Conservation (phyloP, 768 basidiomycete species). For the Melanogaster broomeanus region DNA sequence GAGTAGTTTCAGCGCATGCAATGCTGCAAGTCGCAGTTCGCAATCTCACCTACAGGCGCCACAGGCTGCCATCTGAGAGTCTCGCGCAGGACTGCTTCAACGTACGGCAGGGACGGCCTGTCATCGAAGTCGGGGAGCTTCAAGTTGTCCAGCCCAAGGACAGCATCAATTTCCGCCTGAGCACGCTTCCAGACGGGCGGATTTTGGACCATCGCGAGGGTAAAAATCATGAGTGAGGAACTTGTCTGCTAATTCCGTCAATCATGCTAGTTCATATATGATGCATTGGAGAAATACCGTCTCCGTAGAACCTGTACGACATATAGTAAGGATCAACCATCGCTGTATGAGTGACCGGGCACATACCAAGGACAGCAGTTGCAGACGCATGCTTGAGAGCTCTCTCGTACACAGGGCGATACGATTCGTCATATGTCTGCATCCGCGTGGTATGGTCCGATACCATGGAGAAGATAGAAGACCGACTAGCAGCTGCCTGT, state of each 20-base stretch:
- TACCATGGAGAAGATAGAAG: slow-evolving; percentile 6
- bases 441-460: slow-evolving; percentile 11
- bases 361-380: slow-evolving; percentile 16
- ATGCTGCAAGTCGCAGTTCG: neutral
- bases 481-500: too few relatives aligned
- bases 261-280: too few relatives aligned
- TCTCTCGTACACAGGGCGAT: slow-evolving; percentile 8
- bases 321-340: too few relatives aligned
- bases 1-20: neutral
- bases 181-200: too few relatives aligned
- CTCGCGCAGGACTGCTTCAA: slow-evolving; percentile 13
- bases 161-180: slow-evolving; percentile 5
- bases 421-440: slow-evolving; percentile 4
- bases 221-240: too few relatives aligned
- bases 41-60: slow-evolving; percentile 1
- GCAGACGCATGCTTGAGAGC: slow-evolving; percentile 15
- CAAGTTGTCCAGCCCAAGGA: slow-evolving; percentile 6
- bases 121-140: slow-evolving; percentile 10
- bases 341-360: too few relatives aligned
- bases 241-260: too few relatives aligned
- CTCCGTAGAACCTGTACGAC: too few relatives aligned
- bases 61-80: slow-evolving; percentile 11
- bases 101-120: slow-evolving; percentile 9
- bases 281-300: too few relatives aligned
- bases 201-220: too few relatives aligned